Percentiles rank a stretch among this genome's conserved stretches.
Evolutionary conservation across 1,284 basidiomycete species (phyloP).

Genomic region (Earliella scabrosa): DNA sequence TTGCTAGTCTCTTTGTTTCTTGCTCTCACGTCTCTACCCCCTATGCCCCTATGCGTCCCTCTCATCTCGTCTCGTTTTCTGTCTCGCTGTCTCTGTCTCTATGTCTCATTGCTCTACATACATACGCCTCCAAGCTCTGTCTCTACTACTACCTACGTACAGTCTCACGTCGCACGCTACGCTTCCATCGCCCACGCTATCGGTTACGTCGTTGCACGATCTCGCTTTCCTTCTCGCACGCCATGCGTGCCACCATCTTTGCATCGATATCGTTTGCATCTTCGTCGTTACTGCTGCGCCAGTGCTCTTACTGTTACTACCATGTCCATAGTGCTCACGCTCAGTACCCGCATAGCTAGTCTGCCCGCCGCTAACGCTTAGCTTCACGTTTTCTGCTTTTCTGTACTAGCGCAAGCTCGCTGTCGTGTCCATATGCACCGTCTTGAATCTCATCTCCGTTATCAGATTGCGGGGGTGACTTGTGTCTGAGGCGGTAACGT

Average conservation of each 20-base stretch:
- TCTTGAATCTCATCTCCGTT: constrained; percentile 13
- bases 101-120: constrained; percentile 17
- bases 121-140: constrained; percentile 21
- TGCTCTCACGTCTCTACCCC: constrained; percentile 7
- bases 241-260: constrained; percentile 12
- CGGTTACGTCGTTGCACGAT: constrained; percentile 19
- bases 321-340: too few species aligned
- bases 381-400: constrained; percentile 11
- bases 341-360: constrained; percentile 25
- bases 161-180: constrained; percentile 19
- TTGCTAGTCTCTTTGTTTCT: constrained; percentile 4
- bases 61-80: background rate
- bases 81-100: constrained; percentile 9
- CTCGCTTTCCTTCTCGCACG: constrained; percentile 16
- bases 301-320: constrained; percentile 12
- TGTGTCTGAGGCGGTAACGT: too few species aligned
- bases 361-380: constrained; percentile 18
- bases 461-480: background rate
- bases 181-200: constrained; percentile 17
- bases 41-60: constrained; percentile 20
- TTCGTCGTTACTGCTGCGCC: constrained; percentile 17
- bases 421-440: constrained; percentile 16
- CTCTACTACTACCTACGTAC: constrained; percentile 13
- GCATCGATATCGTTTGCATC: constrained; percentile 1
- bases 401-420: constrained; percentile 21